Evolutionary conservation across 805 yeast genomes (phyloP).

Genomic region (Ogataea henricii): DNA sequence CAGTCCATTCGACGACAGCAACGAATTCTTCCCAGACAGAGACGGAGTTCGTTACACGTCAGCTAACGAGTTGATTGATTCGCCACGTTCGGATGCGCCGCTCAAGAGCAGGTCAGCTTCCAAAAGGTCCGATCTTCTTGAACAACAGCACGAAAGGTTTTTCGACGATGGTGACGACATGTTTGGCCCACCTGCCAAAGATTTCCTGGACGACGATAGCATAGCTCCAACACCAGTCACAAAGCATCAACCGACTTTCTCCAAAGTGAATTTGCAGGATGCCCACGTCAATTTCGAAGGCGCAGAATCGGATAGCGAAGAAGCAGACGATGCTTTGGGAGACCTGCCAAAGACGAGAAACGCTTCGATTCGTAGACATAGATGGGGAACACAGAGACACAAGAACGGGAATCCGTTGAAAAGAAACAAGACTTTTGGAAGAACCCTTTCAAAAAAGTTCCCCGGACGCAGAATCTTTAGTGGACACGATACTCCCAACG

Average conservation of each 20-base stretch:
- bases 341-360: slow-evolving; percentile 38
- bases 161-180: slow-evolving; percentile 4
- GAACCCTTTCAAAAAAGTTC: slow-evolving; percentile 25
- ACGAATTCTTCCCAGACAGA: slow-evolving; percentile 15
- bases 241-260: slow-evolving; percentile 17
- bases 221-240: slow-evolving; percentile 30
- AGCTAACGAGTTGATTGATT: slow-evolving; percentile 12
- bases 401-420: slow-evolving; percentile 66
- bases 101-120: slow-evolving; percentile 13
- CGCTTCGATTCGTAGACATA: slow-evolving; percentile 66
- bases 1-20: slow-evolving; percentile 23
- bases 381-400: slow-evolving; percentile 91
- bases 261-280: slow-evolving; percentile 18
- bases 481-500: slow-evolving; percentile 22
- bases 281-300: slow-evolving; percentile 23
- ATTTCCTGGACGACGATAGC: slow-evolving; percentile 13
- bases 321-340: slow-evolving; percentile 27
- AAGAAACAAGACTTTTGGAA: slow-evolving; percentile 57
- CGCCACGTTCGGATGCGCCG: slow-evolving; percentile 18
- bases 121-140: slow-evolving; percentile 6
- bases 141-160: slow-evolving; percentile 5
- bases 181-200: slow-evolving; percentile 4
- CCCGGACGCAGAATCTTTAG: slow-evolving; percentile 26
- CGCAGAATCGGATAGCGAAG: slow-evolving; percentile 21
- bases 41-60: slow-evolving; percentile 12